A percentile compares a stretch with the other conserved stretches of the same genome.
Conservation (phyloP, 805 yeast genomes). For the Myxozyma neotropica region DNA sequence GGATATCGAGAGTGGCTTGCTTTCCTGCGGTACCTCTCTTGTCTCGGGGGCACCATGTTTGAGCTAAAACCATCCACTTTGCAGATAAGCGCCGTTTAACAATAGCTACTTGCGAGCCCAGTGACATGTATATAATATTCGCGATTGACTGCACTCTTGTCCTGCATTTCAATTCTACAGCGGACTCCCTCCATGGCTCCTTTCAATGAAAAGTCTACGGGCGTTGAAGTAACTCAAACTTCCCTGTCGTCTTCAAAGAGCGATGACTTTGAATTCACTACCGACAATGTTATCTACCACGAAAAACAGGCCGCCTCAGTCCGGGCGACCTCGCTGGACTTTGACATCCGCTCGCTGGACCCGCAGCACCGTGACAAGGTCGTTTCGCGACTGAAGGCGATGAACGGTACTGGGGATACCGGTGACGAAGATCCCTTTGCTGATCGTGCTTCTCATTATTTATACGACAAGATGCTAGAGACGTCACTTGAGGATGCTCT, state of each 20-base stretch:
- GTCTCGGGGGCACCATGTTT: no score
- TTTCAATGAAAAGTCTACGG: neutral
- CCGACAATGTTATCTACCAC: neutral
- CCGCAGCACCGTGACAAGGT: slow-evolving; percentile 9
- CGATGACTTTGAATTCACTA: neutral
- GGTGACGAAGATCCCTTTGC: slow-evolving; percentile 27
- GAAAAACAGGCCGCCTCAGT: slow-evolving; percentile 2
- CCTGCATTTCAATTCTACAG: neutral
- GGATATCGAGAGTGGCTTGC: no score
- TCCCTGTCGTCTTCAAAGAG: neutral
- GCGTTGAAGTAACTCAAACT: neutral
- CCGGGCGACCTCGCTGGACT: slow-evolving; percentile 2
- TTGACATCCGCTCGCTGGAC: slow-evolving; percentile 6
- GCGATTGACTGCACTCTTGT: neutral
- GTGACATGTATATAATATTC: no score
- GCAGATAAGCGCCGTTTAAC: no score
- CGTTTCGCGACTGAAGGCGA: slow-evolving; percentile 19
- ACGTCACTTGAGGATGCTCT: slow-evolving; percentile 44
- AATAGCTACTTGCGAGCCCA: no score
- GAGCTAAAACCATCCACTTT: no score
- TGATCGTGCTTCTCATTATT: slow-evolving; percentile 18
- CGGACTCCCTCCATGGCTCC: neutral
- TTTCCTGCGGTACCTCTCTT: no score
- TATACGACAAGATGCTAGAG: slow-evolving; percentile 16
- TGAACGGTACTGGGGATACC: slow-evolving; percentile 22